Conservation (phyloP, 2,329 filamentous ascomycete genomes). For the Pyrenophora graminea region DNA sequence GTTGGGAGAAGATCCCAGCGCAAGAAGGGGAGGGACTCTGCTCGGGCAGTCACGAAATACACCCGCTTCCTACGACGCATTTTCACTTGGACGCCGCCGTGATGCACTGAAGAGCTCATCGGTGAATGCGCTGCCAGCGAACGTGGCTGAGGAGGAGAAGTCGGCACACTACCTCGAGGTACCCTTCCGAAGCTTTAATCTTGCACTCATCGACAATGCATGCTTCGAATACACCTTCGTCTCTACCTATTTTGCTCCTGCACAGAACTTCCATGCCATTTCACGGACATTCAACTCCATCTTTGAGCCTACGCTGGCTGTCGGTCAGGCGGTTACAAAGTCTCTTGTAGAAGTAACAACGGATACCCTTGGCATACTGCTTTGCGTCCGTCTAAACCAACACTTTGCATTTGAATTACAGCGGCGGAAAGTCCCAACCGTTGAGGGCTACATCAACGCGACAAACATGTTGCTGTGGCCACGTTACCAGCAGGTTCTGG, state of each 20-base stretch:
- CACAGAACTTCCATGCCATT: slow-evolving; percentile 74
- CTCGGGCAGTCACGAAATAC: slow-evolving; percentile 41
- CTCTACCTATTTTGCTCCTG: slow-evolving; percentile 82
- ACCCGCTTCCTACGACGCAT: slow-evolving; percentile 77
- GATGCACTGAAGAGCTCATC: slow-evolving; percentile 77
- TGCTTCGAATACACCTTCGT: slow-evolving; percentile 95
- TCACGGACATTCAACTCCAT: slow-evolving; percentile 84
- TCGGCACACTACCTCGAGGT: slow-evolving; percentile 84
- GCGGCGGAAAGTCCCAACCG: slow-evolving; percentile 82
- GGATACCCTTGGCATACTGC: slow-evolving; percentile 82
- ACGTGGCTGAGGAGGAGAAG: slow-evolving; percentile 89
- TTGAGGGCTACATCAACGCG: slow-evolving; percentile 90
- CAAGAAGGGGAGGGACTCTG: slow-evolving; percentile 60
- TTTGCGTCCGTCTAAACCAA: slow-evolving; percentile 93
- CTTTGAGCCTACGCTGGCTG: slow-evolving; percentile 85
- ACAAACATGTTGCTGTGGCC: slow-evolving; percentile 98
- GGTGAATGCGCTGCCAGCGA: slow-evolving; percentile 79
- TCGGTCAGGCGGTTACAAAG: slow-evolving; percentile 78
- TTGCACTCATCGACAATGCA: slow-evolving; percentile 90
- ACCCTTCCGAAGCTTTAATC: slow-evolving; percentile 91
- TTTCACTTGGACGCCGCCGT: slow-evolving; percentile 83
- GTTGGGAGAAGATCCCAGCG: slow-evolving; percentile 75
- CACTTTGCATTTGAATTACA: slow-evolving; percentile 94
- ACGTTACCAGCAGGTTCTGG: slow-evolving; percentile 90
- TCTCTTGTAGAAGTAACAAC: slow-evolving; percentile 74